A percentile compares a stretch with the other conserved stretches of the same genome.
These are phyloP conservation scores for Calonectria naviculata DNA, from an alignment of 2,329 filamentous ascomycete species.

Conservation along the genomic window DNA sequence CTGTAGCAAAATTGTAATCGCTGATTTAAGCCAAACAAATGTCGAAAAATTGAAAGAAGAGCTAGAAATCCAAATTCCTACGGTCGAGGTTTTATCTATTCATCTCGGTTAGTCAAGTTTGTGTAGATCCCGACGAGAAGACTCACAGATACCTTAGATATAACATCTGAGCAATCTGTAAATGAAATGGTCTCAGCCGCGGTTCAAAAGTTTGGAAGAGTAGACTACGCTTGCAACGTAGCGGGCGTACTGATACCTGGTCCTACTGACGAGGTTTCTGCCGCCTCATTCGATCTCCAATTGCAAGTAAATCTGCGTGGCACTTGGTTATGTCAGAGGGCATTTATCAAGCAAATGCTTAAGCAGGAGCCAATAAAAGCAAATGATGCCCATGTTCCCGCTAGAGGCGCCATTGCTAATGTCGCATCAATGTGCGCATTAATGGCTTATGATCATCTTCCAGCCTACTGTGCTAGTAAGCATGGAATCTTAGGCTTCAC, in stretches of 20 bases:
- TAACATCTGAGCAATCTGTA: not conserved
- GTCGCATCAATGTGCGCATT: conserved; percentile 10
- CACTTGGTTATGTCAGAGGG: conserved; percentile 7
- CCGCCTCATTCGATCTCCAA: not conserved
- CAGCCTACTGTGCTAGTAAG: conserved; percentile 7
- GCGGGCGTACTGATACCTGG: conserved; percentile 2
- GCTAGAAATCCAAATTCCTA: not conserved
- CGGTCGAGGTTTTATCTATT: not conserved
- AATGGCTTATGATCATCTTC: conserved; percentile 12
- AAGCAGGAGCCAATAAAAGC: not conserved
- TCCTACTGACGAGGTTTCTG: not conserved
- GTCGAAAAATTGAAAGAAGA: not conserved
- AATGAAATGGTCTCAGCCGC: not conserved
- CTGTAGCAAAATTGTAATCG: not conserved
- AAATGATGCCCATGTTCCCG: not conserved
- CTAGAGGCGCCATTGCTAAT: conserved; percentile 4
- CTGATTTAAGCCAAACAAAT: not conserved
- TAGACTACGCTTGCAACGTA: conserved; percentile 9
- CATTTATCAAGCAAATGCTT: not conserved
- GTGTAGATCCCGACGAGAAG: not conserved
- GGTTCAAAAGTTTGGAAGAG: not conserved
- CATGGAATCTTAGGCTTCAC: conserved; percentile 7
- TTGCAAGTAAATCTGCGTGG: not conserved
- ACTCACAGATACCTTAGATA: not conserved
- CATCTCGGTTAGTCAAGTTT: not conserved